Evolutionary conservation across 1,139 yeast species (phyloP).

Genomic region (Taiozyma sp.): DNA sequence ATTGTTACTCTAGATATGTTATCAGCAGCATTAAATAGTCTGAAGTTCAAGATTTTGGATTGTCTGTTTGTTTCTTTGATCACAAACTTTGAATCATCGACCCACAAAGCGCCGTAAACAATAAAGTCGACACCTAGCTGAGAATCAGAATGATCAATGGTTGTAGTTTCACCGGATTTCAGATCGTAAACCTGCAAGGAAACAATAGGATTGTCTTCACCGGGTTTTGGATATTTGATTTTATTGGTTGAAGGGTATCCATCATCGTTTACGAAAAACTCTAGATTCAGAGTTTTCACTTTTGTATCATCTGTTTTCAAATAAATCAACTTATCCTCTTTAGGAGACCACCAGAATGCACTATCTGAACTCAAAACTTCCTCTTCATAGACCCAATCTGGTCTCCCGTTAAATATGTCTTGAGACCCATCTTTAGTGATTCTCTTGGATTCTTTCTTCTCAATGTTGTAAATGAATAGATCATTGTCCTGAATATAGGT

Average conservation of each 20-base stretch:
- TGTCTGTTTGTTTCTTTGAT: conserved; percentile 68
- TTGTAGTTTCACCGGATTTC: conserved; percentile 24
- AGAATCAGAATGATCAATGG: conserved; percentile 19
- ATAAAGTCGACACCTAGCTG: conserved; percentile 38
- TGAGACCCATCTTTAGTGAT: conserved; percentile 67
- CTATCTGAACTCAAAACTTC: conserved; percentile 65
- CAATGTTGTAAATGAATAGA: conserved; percentile 44
- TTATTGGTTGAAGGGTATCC: conserved; percentile 51
- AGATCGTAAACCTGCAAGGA: conserved; percentile 42
- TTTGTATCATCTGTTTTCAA: conserved; percentile 64
- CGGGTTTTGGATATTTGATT: conserved; percentile 89
- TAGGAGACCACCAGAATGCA: conserved; percentile 87
- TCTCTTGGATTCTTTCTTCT: conserved; percentile 36
- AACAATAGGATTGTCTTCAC: conserved; percentile 63
- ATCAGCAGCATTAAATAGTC: conserved; percentile 33
- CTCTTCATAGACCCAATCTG: conserved; percentile 98
- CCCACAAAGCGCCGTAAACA: conserved; percentile 71
- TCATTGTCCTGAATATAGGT: conserved; percentile 72
- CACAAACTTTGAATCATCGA: conserved; percentile 47
- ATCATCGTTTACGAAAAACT: conserved; percentile 50
- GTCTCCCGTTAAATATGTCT: conserved; percentile 72
- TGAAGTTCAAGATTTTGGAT: conserved; percentile 53
- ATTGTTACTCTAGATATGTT: conserved; percentile 28
- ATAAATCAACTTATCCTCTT: conserved; percentile 59
- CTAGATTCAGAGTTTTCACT: conserved; percentile 62